Percentiles rank a stretch among this genome's conserved stretches.
phyloP scores from a whole-genome alignment of 192 early-diverging fungal species.

The Kickxella alabastrina region DNA sequence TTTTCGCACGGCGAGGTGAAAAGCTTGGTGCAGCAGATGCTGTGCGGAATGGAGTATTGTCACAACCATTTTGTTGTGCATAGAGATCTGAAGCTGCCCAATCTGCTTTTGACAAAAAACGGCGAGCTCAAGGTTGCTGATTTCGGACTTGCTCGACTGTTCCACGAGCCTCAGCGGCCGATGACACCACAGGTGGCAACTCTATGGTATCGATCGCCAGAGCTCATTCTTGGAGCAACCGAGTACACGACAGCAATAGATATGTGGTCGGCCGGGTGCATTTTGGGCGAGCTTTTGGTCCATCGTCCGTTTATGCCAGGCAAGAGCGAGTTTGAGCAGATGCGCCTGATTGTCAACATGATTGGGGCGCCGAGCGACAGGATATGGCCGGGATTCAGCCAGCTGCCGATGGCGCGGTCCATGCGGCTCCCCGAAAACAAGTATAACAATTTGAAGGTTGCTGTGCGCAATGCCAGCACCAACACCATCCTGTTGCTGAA shows the following conservation, averaged over 20 bases:
- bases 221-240: conserved; percentile 70
- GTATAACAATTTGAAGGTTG: conserved; percentile 57
- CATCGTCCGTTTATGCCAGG: conserved; percentile 76
- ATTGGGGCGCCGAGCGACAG: conserved; percentile 70
- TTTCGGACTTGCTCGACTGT: conserved; percentile 73
- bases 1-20: conserved; percentile 52
- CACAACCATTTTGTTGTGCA: conserved; percentile 64
- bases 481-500: conserved; percentile 60
- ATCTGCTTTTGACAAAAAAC: conserved; percentile 60
- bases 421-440: conserved; percentile 59
- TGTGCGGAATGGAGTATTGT: conserved; percentile 65
- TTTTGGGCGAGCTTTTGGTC: conserved; percentile 78
- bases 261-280: conserved; percentile 70
- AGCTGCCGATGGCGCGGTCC: conserved; percentile 59
- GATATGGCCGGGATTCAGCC: conserved; percentile 75
- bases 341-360: conserved; percentile 66
- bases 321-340: conserved; percentile 72
- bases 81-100: conserved; percentile 76
- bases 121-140: conserved; percentile 81
- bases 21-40: conserved; percentile 69
- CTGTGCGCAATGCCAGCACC: conserved; percentile 54
- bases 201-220: conserved; percentile 82
- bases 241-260: conserved; percentile 72
- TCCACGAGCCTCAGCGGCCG: conserved; percentile 55
- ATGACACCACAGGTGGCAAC: conserved; percentile 86